These are phyloP conservation scores for Sugiyamaella qingdaonensis DNA, from an alignment of 805 yeast species.

Conservation along the genomic window DNA sequence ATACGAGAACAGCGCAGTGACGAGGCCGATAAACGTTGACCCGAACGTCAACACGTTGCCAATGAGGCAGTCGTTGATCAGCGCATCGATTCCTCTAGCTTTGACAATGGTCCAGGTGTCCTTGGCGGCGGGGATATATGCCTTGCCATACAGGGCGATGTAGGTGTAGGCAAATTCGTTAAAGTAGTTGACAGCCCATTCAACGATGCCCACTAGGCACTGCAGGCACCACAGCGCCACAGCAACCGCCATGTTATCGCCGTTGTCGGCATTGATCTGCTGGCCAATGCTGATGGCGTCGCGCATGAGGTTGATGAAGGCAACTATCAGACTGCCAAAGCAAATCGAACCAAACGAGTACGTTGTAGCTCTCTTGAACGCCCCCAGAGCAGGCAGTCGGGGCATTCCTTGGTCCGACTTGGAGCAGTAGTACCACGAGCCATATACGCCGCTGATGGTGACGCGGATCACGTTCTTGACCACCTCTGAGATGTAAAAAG, in stretches of 20 bases:
- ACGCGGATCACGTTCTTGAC: conserved; percentile 76
- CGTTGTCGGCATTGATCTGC: conserved; percentile 48
- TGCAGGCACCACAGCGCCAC: conserved; percentile 46
- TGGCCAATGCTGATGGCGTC: conserved; percentile 51
- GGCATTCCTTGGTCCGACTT: conserved; percentile 77
- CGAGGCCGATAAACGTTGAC: conserved; percentile 64
- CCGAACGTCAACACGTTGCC: conserved; percentile 76
- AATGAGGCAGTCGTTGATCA: conserved; percentile 79
- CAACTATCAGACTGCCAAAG: conserved; percentile 73
- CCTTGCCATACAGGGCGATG: conserved; percentile 80
- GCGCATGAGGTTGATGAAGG: conserved; percentile 63
- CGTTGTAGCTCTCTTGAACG: conserved; percentile 74
- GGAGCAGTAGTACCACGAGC: conserved; percentile 85
- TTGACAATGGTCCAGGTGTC: conserved; percentile 77
- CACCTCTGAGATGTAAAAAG: conserved; percentile 79
- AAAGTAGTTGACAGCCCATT: conserved; percentile 80
- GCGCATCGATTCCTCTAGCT: conserved; percentile 76
- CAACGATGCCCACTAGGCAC: conserved; percentile 57
- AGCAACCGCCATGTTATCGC: conserved; percentile 50
- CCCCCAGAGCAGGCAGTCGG: conserved; percentile 70
- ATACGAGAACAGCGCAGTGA: conserved; percentile 58
- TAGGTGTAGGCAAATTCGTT: conserved; percentile 88
- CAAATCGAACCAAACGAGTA: conserved; percentile 88
- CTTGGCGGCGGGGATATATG: conserved; percentile 68
- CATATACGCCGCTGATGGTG: conserved; percentile 77